These are phyloP conservation scores for Carex scoparia DNA, from an alignment of 176 grass and related monocot species.

Conservation along the genomic window DNA sequence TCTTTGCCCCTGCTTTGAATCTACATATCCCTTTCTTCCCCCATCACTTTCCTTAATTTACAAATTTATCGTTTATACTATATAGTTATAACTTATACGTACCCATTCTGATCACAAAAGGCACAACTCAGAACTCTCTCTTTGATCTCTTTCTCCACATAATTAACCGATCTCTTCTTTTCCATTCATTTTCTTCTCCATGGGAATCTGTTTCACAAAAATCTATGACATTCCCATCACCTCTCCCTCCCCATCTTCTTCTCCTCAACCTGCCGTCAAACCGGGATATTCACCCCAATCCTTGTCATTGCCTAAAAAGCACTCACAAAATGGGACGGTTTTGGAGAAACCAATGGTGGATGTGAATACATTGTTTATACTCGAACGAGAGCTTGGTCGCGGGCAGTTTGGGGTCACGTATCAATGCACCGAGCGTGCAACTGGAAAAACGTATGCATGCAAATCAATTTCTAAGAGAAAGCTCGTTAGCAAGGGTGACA, in stretches of 20 bases:
- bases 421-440: conserved; percentile 23
- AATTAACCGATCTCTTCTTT: background rate
- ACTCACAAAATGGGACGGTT: background rate
- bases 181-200: background rate
- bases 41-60: background rate
- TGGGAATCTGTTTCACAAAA: conserved; percentile 11
- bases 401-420: conserved; percentile 35
- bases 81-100: no score
- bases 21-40: background rate
- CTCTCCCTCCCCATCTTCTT: background rate
- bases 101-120: background rate
- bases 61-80: background rate
- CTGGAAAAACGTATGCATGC: conserved; percentile 23
- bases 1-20: background rate
- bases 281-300: background rate
- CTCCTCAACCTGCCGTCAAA: background rate
- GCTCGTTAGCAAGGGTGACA: conserved; percentile 6
- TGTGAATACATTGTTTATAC: conserved; percentile 14
- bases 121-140: background rate
- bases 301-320: background rate
- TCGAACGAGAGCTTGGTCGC: conserved; percentile 25
- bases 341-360: conserved; percentile 25
- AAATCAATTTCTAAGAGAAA: conserved; percentile 35
- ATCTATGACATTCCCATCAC: conserved; percentile 3
- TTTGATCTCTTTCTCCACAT: background rate